Conservation (phyloP, 176 grass and related monocot species). For the Musa itinerans region DNA sequence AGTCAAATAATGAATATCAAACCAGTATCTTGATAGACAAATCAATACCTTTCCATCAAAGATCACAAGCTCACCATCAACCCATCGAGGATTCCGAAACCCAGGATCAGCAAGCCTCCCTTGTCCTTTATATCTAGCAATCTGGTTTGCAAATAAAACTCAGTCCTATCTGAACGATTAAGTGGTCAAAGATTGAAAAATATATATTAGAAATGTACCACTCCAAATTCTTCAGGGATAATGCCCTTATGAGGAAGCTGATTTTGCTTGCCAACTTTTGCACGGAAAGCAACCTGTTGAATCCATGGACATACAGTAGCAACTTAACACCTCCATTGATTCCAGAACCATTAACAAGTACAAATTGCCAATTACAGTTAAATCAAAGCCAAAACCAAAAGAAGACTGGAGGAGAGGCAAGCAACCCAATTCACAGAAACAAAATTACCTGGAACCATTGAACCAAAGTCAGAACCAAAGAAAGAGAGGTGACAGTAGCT, state of each 20-base stretch:
- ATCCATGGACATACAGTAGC: background rate
- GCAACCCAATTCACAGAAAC: no score
- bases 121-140: slow-evolving; percentile 85
- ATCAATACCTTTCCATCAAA: slow-evolving; percentile 79
- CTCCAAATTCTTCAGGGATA: slow-evolving; percentile 96
- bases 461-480: background rate
- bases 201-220: slow-evolving; percentile 41
- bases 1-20: slow-evolving; percentile 13
- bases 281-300: slow-evolving; percentile 72
- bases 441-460: no score
- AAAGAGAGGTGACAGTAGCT: background rate
- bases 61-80: slow-evolving; percentile 88
- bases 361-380: background rate
- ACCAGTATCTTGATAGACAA: slow-evolving; percentile 8
- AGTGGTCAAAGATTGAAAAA: slow-evolving; percentile 18
- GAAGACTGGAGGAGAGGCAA: no score
- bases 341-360: background rate
- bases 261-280: slow-evolving; percentile 69
- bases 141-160: slow-evolving; percentile 34
- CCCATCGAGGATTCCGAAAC: slow-evolving; percentile 65
- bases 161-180: slow-evolving; percentile 15
- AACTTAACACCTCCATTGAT: background rate
- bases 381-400: background rate
- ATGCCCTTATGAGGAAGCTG: slow-evolving; percentile 92
- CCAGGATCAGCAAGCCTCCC: slow-evolving; percentile 67